A percentile compares a stretch with the other conserved stretches of the same genome.
Evolutionary conservation across 768 basidiomycete genomes (phyloP).

Genomic region (Termitomyces sp.): DNA sequence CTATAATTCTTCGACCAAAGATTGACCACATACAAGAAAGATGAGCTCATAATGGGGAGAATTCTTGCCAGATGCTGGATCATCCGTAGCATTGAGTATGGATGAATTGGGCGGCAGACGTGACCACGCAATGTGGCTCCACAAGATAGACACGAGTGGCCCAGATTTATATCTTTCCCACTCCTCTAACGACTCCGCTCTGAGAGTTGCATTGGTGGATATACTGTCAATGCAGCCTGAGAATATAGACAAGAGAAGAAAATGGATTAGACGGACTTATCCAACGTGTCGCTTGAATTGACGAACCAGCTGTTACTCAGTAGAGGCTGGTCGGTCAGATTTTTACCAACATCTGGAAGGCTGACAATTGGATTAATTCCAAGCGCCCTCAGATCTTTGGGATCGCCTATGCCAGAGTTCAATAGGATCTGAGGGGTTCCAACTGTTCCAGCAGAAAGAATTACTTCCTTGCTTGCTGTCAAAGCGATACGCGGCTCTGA

Average conservation of each 20-base stretch:
- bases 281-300: conserved; percentile 26
- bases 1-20: not conserved
- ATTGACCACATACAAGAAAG: not conserved
- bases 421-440: conserved; percentile 31
- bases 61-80: conserved; percentile 25
- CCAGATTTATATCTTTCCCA: conserved; percentile 22
- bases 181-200: conserved; percentile 17
- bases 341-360: conserved; percentile 27
- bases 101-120: conserved; percentile 20
- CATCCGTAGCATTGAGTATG: conserved; percentile 17
- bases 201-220: conserved; percentile 8
- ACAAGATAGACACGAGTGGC: conserved; percentile 18
- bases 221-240: not conserved
- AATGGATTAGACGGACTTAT: conserved; percentile 2
- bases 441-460: conserved; percentile 27
- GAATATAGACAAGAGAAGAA: not conserved
- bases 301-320: conserved; percentile 22
- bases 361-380: conserved; percentile 24
- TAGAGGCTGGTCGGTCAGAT: conserved; percentile 29
- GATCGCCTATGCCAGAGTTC: conserved; percentile 33
- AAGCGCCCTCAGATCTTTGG: conserved; percentile 15
- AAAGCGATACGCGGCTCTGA: conserved; percentile 8
- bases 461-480: conserved; percentile 11
- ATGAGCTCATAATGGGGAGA: conserved; percentile 14
- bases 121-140: conserved; percentile 22